A percentile compares a stretch with the other conserved stretches of the same genome.
Conservation (phyloP, 169 alveolate species). For the Plasmodium yoelii region DNA sequence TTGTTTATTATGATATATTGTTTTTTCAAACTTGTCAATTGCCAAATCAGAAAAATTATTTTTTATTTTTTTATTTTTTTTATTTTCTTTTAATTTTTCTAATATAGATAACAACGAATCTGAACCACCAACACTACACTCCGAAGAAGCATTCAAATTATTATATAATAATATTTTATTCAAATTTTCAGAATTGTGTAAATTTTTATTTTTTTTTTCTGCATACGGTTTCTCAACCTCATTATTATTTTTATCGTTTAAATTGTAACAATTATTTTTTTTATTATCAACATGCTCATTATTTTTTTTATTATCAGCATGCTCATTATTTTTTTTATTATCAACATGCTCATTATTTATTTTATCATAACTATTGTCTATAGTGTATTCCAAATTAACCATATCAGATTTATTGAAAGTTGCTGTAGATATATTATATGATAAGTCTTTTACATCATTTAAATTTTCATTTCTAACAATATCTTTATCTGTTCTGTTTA, state of each 20-base stretch:
- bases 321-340: background rate
- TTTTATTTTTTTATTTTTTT: background rate
- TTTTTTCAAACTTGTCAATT: background rate
- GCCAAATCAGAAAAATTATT: background rate
- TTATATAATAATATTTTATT: constrained; percentile 50
- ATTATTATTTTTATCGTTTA: too few relatives aligned
- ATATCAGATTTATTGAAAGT: too few relatives aligned
- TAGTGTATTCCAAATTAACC: too few relatives aligned
- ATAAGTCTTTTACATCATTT: too few relatives aligned
- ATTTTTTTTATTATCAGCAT: background rate
- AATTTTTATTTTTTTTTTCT: constrained; percentile 27
- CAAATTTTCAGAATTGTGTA: constrained; percentile 66
- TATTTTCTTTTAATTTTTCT: constrained; percentile 23
- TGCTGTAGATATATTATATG: too few relatives aligned
- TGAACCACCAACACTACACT: background rate
- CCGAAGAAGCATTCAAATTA: background rate
- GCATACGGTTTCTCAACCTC: constrained; percentile 20
- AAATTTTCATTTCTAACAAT: too few relatives aligned
- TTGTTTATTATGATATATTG: background rate
- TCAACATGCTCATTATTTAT: background rate
- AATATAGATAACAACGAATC: constrained; percentile 21
- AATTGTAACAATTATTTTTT: background rate
- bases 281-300: background rate
- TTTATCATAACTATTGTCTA: background rate
- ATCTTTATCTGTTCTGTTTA: too few relatives aligned